phyloP scores from a whole-genome alignment of 371 early-diverging fungal species.

The Parasitella parasitica region DNA sequence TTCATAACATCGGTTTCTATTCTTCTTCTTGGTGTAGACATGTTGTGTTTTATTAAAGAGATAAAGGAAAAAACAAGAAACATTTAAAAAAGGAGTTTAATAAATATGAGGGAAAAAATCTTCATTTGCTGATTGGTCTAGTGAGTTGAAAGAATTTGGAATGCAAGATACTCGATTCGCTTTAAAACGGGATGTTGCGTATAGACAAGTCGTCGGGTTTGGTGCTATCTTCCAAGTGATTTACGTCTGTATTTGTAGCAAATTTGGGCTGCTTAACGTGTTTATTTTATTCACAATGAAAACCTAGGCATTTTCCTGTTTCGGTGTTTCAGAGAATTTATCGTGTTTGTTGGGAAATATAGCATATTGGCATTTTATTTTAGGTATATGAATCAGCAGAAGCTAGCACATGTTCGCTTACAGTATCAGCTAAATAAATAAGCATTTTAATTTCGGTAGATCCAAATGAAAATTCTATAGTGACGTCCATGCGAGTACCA shows the following conservation, averaged over 20 bases:
- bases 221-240: too few species aligned
- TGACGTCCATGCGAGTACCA: constrained; percentile 47
- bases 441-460: constrained; percentile 13
- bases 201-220: too few species aligned
- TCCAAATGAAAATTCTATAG: constrained; percentile 36
- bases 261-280: neutral
- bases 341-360: neutral
- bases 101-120: neutral
- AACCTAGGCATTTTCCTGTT: neutral
- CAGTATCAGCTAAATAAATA: constrained; percentile 7
- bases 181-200: too few species aligned
- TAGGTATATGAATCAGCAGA: neutral
- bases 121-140: neutral
- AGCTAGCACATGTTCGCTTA: constrained; percentile 6
- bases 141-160: neutral
- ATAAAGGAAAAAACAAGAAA: neutral
- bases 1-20: constrained; percentile 99
- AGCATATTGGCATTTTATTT: neutral
- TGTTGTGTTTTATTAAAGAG: constrained; percentile 23
- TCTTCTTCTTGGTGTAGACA: constrained; percentile 90
- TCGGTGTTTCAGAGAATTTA: neutral
- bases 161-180: neutral
- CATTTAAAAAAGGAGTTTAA: neutral
- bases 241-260: too few species aligned
- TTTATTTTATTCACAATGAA: neutral